Evolutionary conservation across 768 basidiomycete species (phyloP).

Genomic region (Pholiota microspora): DNA sequence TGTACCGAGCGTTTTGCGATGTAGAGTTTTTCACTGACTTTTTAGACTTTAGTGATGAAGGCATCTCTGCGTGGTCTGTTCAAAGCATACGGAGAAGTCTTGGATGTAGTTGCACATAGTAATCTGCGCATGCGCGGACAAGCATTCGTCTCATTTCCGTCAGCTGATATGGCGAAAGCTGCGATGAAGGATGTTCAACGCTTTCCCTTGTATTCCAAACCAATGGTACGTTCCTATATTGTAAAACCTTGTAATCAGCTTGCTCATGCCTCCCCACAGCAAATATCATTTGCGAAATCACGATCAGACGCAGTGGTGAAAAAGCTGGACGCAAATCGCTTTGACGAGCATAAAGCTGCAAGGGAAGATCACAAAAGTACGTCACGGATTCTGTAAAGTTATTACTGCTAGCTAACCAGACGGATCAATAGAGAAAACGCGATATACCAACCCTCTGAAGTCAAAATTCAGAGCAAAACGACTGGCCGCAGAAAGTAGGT

Average conservation of each 20-base stretch:
- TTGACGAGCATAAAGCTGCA: slow-evolving; percentile 72
- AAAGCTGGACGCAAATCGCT: slow-evolving; percentile 59
- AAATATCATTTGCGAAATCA: slow-evolving; percentile 91
- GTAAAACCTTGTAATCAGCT: slow-evolving; percentile 6
- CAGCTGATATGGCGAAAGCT: slow-evolving; percentile 77
- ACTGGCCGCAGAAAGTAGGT: slow-evolving; percentile 74
- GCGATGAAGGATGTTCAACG: slow-evolving; percentile 91
- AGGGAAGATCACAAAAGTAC: slow-evolving; percentile 85
- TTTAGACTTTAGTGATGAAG: slow-evolving; percentile 66
- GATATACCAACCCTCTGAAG: slow-evolving; percentile 89
- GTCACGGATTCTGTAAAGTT: slow-evolving; percentile 17
- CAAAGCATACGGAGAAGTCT: slow-evolving; percentile 88
- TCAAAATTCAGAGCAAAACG: slow-evolving; percentile 81
- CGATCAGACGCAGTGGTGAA: slow-evolving; percentile 90
- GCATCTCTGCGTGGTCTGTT: slow-evolving; percentile 85
- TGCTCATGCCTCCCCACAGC: slow-evolving; percentile 53
- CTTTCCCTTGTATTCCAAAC: slow-evolving; percentile 95
- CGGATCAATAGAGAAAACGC: slow-evolving; percentile 57
- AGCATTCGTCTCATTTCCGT: slow-evolving; percentile 92
- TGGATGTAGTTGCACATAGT: slow-evolving; percentile 93
- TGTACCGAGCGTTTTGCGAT: slow-evolving; percentile 10
- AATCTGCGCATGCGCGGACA: slow-evolving; percentile 98
- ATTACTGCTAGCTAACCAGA: slow-evolving; percentile 9
- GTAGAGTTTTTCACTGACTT: background rate
- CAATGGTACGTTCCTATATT: slow-evolving; percentile 66